Evolutionary conservation across 768 basidiomycete genomes (phyloP).

Genomic region (Lyophyllum decastes): DNA sequence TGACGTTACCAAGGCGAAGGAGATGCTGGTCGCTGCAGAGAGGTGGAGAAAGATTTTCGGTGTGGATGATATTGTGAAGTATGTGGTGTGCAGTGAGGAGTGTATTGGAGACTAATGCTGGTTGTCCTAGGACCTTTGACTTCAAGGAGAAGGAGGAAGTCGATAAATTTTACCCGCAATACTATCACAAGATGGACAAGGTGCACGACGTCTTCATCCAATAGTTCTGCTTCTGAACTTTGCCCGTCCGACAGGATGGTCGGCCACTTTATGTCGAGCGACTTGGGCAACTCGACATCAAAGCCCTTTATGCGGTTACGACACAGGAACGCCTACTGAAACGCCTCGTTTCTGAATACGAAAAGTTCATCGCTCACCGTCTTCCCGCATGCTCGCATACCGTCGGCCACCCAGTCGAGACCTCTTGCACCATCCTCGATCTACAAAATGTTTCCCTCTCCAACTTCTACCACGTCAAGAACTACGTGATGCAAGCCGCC

Average conservation of each 20-base stretch:
- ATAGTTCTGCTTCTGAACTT: background rate
- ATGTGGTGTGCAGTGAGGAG: conserved; percentile 19
- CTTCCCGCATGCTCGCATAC: conserved; percentile 75
- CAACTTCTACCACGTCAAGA: conserved; percentile 90
- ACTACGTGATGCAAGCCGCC: conserved; percentile 79
- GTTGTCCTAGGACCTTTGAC: conserved; percentile 67
- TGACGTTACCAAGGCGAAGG: conserved; percentile 77
- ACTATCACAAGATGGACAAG: conserved; percentile 95
- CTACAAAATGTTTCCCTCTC: conserved; percentile 68
- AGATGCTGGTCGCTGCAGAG: conserved; percentile 81
- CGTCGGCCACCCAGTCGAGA: conserved; percentile 89
- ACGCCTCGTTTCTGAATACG: conserved; percentile 91
- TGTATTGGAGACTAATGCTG: conserved; percentile 1
- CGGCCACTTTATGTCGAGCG: conserved; percentile 95
- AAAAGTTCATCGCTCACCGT: conserved; percentile 79
- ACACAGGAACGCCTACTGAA: conserved; percentile 86
- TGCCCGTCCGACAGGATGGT: conserved; percentile 65
- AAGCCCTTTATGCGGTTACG: conserved; percentile 78
- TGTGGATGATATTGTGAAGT: conserved; percentile 75
- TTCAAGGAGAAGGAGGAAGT: conserved; percentile 84
- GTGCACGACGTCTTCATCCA: conserved; percentile 40
- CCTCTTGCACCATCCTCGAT: conserved; percentile 97
- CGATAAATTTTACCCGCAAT: conserved; percentile 93
- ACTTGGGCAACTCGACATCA: conserved; percentile 87
- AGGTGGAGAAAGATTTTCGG: conserved; percentile 88